Conservation (phyloP, 2,329 filamentous ascomycete genomes). For the Colletotrichum sp. region DNA sequence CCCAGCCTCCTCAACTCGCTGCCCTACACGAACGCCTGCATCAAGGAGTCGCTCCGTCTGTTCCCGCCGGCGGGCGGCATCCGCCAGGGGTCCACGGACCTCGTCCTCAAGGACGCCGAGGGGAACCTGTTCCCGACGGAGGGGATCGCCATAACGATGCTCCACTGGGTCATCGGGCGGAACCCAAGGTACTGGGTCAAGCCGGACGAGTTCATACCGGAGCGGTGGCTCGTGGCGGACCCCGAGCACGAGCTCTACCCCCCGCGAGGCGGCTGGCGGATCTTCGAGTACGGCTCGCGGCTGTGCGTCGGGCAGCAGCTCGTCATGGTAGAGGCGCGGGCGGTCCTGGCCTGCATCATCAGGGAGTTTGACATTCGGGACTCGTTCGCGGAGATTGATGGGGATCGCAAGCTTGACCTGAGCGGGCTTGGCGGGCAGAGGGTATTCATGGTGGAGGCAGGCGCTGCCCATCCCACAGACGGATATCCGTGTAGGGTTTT, state of each 20-base stretch:
- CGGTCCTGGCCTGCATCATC: slow-evolving; percentile 49
- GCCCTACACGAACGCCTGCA: slow-evolving; percentile 56
- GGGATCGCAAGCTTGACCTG: background rate
- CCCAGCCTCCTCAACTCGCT: slow-evolving; percentile 54
- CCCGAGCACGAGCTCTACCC: slow-evolving; percentile 14
- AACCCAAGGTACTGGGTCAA: slow-evolving; percentile 45
- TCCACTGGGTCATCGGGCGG: slow-evolving; percentile 40
- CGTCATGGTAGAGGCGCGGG: slow-evolving; percentile 51
- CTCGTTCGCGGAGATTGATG: slow-evolving; percentile 15
- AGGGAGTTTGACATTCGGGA: slow-evolving; percentile 46
- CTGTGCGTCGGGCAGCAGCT: slow-evolving; percentile 48
- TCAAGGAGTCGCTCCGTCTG: slow-evolving; percentile 59
- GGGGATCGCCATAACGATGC: slow-evolving; percentile 44
- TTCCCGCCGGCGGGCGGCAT: slow-evolving; percentile 55
- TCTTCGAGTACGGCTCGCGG: slow-evolving; percentile 54
- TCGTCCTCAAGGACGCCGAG: slow-evolving; percentile 44
- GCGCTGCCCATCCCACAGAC: slow-evolving; percentile 17
- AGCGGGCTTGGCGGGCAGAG: slow-evolving; percentile 12
- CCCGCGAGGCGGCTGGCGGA: slow-evolving; percentile 48
- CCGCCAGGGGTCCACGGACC: slow-evolving; percentile 38
- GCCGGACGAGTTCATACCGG: slow-evolving; percentile 49
- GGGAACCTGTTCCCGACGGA: slow-evolving; percentile 50
- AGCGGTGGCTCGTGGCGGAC: slow-evolving; percentile 43
- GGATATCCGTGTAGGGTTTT: slow-evolving; percentile 13
- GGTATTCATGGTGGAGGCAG: slow-evolving; percentile 17